Percentiles rank a stretch among this genome's conserved stretches.
Evolutionary conservation across 2,329 filamentous ascomycete species (phyloP).

Genomic region (Xylariaceae sp.): DNA sequence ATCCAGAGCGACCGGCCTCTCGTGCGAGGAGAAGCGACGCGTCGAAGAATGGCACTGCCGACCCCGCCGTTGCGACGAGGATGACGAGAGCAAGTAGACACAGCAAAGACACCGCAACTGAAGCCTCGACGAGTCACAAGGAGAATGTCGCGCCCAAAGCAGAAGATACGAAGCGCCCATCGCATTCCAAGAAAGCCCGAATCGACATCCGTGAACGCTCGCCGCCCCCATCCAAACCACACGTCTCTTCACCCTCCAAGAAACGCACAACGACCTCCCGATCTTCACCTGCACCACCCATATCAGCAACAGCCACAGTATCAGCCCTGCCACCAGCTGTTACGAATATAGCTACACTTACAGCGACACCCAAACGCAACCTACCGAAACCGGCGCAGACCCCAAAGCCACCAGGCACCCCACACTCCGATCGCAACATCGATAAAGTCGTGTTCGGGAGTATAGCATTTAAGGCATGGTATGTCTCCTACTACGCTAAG

Average conservation of each 20-base stretch:
- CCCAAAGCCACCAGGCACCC: conserved; percentile 31
- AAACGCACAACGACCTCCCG: conserved; percentile 1
- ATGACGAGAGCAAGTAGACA: conserved; percentile 19
- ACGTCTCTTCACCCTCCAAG: conserved; percentile 2
- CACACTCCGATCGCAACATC: conserved; percentile 68
- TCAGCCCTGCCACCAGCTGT: background rate
- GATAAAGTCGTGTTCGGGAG: conserved; percentile 83
- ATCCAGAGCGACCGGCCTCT: conserved; percentile 2
- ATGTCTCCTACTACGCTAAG: conserved; percentile 84
- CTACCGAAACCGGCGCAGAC: conserved; percentile 12
- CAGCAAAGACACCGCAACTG: background rate
- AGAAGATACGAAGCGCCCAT: background rate
- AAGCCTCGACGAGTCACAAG: background rate
- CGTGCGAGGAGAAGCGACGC: conserved; percentile 15
- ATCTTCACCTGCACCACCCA: background rate
- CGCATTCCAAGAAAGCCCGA: background rate
- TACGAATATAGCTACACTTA: background rate
- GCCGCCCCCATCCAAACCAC: background rate
- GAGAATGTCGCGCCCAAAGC: background rate
- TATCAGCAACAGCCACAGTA: background rate
- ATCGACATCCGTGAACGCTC: background rate
- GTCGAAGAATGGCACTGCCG: conserved; percentile 10
- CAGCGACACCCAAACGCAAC: conserved; percentile 27
- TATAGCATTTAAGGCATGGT: conserved; percentile 85
- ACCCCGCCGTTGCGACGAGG: conserved; percentile 6